Evolutionary conservation across 306 rosid species (phyloP).

Genomic region (Betula pendula): DNA sequence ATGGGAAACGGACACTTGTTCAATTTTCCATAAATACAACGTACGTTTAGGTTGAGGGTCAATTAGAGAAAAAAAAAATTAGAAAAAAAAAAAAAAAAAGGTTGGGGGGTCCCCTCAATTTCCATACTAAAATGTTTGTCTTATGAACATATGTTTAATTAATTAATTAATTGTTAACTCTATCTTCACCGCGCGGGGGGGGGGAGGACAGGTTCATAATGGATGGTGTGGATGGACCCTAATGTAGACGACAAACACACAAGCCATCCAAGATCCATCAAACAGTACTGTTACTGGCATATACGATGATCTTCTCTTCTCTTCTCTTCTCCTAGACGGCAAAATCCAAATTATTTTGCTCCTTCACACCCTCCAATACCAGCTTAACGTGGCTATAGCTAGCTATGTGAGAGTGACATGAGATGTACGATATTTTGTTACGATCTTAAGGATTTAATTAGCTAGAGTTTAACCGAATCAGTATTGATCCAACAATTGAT

Average conservation of each 20-base stretch:
- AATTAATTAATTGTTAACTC: neutral
- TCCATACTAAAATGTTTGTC: neutral
- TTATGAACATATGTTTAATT: neutral
- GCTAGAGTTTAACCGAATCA: no score
- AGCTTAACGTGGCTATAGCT: no score
- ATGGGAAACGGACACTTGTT: neutral
- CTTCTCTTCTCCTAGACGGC: no score
- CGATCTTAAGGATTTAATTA: no score
- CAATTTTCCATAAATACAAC: neutral
- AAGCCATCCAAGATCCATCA: neutral
- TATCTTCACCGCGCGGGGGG: neutral
- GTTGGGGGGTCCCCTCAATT: neutral
- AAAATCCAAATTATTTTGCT: no score
- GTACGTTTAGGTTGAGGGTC: neutral
- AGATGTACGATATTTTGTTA: no score
- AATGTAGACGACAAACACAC: neutral
- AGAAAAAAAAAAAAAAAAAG: no score
- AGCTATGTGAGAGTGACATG: no score
- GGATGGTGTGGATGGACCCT: neutral
- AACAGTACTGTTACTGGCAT: neutral
- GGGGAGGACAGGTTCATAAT: neutral
- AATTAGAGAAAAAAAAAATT: no score
- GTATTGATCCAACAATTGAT: no score
- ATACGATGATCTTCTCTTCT: no score
- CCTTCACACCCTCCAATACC: no score